phyloP scores from a whole-genome alignment of 2,329 filamentous ascomycete genomes.

The Aspergillus sp. region DNA sequence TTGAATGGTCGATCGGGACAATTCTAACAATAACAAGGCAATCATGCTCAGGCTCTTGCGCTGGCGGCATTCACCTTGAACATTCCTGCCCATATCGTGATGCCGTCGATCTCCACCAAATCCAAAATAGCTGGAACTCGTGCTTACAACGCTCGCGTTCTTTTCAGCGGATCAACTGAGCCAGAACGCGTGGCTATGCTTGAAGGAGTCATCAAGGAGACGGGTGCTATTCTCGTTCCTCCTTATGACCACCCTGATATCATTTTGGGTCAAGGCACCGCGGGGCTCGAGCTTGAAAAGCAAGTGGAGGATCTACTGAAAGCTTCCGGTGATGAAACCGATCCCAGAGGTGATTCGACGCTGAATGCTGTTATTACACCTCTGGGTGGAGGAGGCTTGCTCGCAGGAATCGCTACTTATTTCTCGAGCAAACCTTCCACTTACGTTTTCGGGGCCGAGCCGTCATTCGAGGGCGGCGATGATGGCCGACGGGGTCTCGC shows the following conservation, averaged over 20 bases:
- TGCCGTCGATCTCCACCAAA: slow-evolving; percentile 79
- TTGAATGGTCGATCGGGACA: too few species aligned
- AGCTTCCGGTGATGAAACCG: slow-evolving; percentile 17
- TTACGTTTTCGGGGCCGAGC: slow-evolving; percentile 79
- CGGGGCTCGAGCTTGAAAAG: slow-evolving; percentile 71
- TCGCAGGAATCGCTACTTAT: slow-evolving; percentile 73
- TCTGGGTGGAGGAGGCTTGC: slow-evolving; percentile 80
- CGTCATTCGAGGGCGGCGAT: slow-evolving; percentile 73
- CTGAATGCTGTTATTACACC: slow-evolving; percentile 73
- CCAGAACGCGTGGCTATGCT: slow-evolving; percentile 75
- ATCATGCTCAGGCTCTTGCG: slow-evolving; percentile 88
- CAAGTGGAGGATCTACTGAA: slow-evolving; percentile 49
- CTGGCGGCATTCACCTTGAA: slow-evolving; percentile 68
- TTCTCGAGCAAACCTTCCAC: slow-evolving; percentile 62
- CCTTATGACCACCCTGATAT: slow-evolving; percentile 92
- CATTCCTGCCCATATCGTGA: slow-evolving; percentile 80
- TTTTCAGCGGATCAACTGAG: slow-evolving; percentile 78
- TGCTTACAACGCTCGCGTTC: slow-evolving; percentile 67
- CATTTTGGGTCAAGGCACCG: slow-evolving; percentile 87
- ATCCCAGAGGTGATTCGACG: slow-evolving; percentile 6
- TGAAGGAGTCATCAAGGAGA: slow-evolving; percentile 59
- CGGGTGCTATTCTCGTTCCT: slow-evolving; percentile 71
- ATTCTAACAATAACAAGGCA: slow-evolving; percentile 54
- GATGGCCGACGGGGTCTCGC: slow-evolving; percentile 68
- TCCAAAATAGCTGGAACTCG: slow-evolving; percentile 79